phyloP scores from a whole-genome alignment of 495 filamentous ascomycete genomes.

The Rostrohypoxylon terebratum region DNA sequence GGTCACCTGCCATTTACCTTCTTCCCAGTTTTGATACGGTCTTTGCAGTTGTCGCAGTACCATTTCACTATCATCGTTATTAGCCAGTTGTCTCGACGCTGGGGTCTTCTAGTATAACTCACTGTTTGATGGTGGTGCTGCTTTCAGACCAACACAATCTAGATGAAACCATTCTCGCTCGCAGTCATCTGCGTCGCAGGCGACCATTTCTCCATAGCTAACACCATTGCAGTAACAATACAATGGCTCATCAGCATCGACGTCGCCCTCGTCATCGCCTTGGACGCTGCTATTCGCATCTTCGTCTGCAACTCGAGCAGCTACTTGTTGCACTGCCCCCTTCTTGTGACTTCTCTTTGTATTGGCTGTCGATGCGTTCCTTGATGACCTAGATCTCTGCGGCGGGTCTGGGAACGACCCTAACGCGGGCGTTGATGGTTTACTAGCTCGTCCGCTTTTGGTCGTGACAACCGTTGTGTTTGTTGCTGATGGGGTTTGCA shows the following conservation, averaged over 20 bases:
- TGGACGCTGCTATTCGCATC: slow-evolving; percentile 52
- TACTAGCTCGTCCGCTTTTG: slow-evolving; percentile 69
- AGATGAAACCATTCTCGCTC: slow-evolving; percentile 96
- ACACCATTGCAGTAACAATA: slow-evolving; percentile 96
- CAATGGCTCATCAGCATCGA: slow-evolving; percentile 81
- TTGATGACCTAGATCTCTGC: slow-evolving; percentile 52
- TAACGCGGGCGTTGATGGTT: slow-evolving; percentile 71
- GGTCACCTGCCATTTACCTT: slow-evolving; percentile 53
- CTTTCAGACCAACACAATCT: slow-evolving; percentile 87
- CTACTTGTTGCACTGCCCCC: slow-evolving; percentile 59
- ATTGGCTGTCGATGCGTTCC: slow-evolving; percentile 49
- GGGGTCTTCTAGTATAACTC: slow-evolving; percentile 53
- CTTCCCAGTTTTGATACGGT: slow-evolving; percentile 68
- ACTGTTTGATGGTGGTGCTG: slow-evolving; percentile 87
- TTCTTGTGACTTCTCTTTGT: slow-evolving; percentile 80
- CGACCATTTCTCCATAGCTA: slow-evolving; percentile 97
- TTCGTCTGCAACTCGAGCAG: slow-evolving; percentile 52
- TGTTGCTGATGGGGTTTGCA: slow-evolving; percentile 47
- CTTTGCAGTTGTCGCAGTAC: slow-evolving; percentile 90
- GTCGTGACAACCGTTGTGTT: slow-evolving; percentile 56
- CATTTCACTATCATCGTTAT: slow-evolving; percentile 75
- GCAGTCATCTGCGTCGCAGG: slow-evolving; percentile 91
- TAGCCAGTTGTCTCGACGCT: slow-evolving; percentile 24
- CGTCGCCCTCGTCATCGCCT: slow-evolving; percentile 67
- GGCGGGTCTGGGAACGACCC: slow-evolving; percentile 63